Conservation (phyloP, 139 green algal genomes). For the Tetradesmus lagerheimii region DNA sequence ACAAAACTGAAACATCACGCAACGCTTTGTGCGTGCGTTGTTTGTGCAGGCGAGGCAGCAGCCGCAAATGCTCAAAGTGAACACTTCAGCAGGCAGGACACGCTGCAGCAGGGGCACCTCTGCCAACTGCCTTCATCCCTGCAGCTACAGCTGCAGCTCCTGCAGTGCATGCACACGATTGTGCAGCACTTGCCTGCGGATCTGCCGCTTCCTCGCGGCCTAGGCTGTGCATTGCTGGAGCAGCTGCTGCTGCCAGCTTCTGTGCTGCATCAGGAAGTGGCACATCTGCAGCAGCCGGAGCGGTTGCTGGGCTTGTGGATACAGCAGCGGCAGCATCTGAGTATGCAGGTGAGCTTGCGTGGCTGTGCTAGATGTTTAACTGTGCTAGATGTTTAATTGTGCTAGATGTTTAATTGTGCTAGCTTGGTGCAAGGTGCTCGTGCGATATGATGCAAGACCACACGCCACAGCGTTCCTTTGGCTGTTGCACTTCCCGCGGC, state of each 20-base stretch:
- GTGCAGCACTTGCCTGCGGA: background rate
- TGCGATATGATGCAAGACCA: background rate
- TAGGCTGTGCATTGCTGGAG: background rate
- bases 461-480: too few species aligned
- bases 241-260: conserved; percentile 9
- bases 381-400: too few species aligned
- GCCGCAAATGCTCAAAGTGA: background rate
- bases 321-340: background rate
- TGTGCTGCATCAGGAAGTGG: background rate
- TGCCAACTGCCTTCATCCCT: background rate
- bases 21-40: background rate
- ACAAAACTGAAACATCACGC: too few species aligned
- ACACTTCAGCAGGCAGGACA: background rate
- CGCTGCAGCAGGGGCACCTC: background rate
- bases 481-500: too few species aligned
- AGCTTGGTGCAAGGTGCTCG: background rate
- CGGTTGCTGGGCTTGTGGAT: background rate
- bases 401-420: too few species aligned
- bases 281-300: background rate
- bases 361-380: background rate
- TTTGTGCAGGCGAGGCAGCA: background rate
- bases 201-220: background rate
- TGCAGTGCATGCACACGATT: background rate
- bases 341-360: background rate
- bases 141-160: conserved; percentile 24